Evolutionary conservation across 768 basidiomycete genomes (phyloP).

Genomic region (Suillus decipiens): DNA sequence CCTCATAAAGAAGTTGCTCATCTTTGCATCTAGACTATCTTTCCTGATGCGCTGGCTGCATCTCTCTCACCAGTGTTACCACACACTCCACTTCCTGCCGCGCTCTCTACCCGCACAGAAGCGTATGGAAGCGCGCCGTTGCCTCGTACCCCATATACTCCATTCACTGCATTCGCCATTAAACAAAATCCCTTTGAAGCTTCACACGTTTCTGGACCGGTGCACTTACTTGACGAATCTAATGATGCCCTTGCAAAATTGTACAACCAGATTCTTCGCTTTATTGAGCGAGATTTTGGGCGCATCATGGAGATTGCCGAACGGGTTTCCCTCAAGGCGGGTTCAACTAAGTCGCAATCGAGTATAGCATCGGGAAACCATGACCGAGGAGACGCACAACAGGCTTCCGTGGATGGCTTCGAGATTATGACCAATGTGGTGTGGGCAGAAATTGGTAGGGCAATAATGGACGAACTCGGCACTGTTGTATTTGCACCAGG

Average conservation of each 20-base stretch:
- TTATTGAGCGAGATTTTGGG: conserved; percentile 73
- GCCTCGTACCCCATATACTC: conserved; percentile 57
- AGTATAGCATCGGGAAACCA: conserved; percentile 7
- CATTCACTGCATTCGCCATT: conserved; percentile 48
- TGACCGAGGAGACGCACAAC: conserved; percentile 12
- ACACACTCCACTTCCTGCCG: conserved; percentile 60
- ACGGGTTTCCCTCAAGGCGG: conserved; percentile 54
- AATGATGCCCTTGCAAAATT: conserved; percentile 72
- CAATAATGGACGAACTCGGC: conserved; percentile 87
- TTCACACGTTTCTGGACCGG: conserved; percentile 34
- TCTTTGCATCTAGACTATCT: conserved; percentile 59
- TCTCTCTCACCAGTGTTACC: conserved; percentile 78
- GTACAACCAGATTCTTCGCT: conserved; percentile 81
- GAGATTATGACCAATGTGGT: conserved; percentile 87
- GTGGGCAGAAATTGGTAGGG: conserved; percentile 80
- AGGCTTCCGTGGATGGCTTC: conserved; percentile 48
- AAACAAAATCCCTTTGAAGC: conserved; percentile 42
- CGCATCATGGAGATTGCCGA: conserved; percentile 80
- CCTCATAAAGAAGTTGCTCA: conserved; percentile 10
- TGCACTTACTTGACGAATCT: conserved; percentile 61
- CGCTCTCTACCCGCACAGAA: conserved; percentile 13
- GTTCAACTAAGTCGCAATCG: conserved; percentile 27
- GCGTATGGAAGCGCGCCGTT: conserved; percentile 34
- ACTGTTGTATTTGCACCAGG: conserved; percentile 87
- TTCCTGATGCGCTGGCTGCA: conserved; percentile 62